Evolutionary conservation across 1,139 yeast species (phyloP).

Genomic region (Sugiyamaella castrensis): DNA sequence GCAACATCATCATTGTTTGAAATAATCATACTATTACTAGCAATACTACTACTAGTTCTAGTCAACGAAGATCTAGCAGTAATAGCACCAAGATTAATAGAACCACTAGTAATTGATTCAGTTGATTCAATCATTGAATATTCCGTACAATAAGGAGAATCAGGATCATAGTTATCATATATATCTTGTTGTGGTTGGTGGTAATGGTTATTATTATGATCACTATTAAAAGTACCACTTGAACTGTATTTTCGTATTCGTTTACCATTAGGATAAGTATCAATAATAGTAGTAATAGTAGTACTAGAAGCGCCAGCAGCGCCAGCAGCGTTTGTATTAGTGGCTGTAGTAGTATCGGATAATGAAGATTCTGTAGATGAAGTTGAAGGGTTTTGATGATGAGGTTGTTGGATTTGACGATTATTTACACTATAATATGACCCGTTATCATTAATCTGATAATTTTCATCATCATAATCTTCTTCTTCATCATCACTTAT

Average conservation of each 20-base stretch:
- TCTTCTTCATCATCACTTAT: constrained; percentile 34
- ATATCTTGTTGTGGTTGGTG: not conserved
- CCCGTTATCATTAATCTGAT: not conserved
- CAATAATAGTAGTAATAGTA: not conserved
- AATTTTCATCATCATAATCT: constrained; percentile 17
- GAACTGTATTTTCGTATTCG: constrained; percentile 8
- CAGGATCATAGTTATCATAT: not conserved
- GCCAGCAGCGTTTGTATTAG: constrained; percentile 3
- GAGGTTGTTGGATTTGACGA: not conserved
- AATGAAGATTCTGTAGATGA: constrained; percentile 5
- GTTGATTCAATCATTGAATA: constrained; percentile 15
- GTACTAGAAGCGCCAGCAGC: not conserved
- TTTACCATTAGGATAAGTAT: not conserved
- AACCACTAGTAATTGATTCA: constrained; percentile 14
- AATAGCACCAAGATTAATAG: constrained; percentile 6
- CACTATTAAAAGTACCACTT: constrained; percentile 5
- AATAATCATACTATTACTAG: constrained; percentile 5
- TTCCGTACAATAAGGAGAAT: constrained; percentile 12
- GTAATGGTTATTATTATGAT: not conserved
- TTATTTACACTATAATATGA: not conserved
- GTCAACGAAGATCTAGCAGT: constrained; percentile 9
- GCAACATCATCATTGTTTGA: not conserved
- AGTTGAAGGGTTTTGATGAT: constrained; percentile 4
- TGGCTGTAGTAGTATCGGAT: constrained; percentile 9
- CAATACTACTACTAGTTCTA: constrained; percentile 10